Evolutionary conservation across 371 early-diverging fungal species (phyloP), one percentile per base, ranked within the genome.

Genomic region (Actinomortierella ambigua): DNA sequence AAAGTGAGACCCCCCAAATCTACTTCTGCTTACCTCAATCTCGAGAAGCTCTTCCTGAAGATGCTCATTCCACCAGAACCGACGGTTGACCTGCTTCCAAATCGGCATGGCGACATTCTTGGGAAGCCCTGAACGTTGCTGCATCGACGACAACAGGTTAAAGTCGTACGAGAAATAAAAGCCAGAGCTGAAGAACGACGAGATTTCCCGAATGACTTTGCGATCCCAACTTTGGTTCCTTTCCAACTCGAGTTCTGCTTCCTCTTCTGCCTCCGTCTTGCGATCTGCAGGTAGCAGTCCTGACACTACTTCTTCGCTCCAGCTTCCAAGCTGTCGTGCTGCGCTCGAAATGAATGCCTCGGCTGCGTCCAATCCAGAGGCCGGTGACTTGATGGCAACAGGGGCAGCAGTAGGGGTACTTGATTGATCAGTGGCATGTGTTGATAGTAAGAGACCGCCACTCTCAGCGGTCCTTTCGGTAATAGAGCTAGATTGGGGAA

Each of bases 41-140:
- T 62, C 73, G 17, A 80, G 57, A 57, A 88, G 81, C 39, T 77
- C 78, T 49, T 81, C 78, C 15, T 75, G 62, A 15, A 90, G 56
- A 48, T 84, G 81, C 46, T 90, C 88, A 69, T 89, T 89, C 88
- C 88, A 89, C 87, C 87, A 89, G 66, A 87, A 89, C 4, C 82
- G 66, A 9, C 57, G 62, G 55, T 87, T 83, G 0, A 82, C 80
- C 56, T 79, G 73, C 50, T 81, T 56, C 78, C 80, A 82, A 15
- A 75, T 63, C 2, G 76, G 76, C 14, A 49, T 48, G 2, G 52
- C 28, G 15, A 49, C 27, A 23, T 62, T 55, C 42, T 54, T 69
- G 24, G 56, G 50, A 48, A 65, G 39, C n/a, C 68, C 67, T 6
- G 42, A 64, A 43, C 64, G 56, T 22, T 51, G 62, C 63, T 78